Base-by-base conservation (phyloP, 371 early-diverging fungal genomes). In the Choanephora cucurbitarum region DNA sequence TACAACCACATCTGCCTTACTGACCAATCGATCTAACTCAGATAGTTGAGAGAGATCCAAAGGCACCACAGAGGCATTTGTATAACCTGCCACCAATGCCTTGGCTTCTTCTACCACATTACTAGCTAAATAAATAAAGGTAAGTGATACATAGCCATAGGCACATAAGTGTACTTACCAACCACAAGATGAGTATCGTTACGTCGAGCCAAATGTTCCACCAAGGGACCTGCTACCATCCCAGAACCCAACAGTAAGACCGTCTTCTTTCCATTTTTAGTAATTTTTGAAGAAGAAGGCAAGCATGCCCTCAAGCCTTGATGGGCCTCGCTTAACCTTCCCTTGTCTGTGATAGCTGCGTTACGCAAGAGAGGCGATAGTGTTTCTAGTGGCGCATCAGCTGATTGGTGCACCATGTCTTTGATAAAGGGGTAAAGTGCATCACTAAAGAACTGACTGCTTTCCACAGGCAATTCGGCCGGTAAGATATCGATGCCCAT, bases 401-500 rank as follows among this genome's bases (percentile, higher is more conserved):
- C 48, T 40, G 60, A 56, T 41, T 52, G 21, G 13, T 28, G 33
- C 71, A 92, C 92, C 82, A 95, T 64, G 44, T 93, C 91, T 72
- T 84, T 85, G 49, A 95, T 70, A 50, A 83, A 84, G 9, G 95
- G 95, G 57, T 84, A 89, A 13, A 98, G 79, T 5, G 91, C 78
- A 49, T 88, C 78, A 61, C 95, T 90, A 70, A 98, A 98, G 72
- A 92, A 89, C 60, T 91, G 76, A 66, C 94, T 93, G 47, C 97
- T 91, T 67, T 97, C 98, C 17, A 91, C 62, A 7, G 98, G 97
- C 49, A 98, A 76, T 69, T 98, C 97, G 1, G 97, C 92, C 5
- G 98, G 98, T 34, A 98, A 73, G 58, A 94, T 98, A 66, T 98
- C 98, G 24, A 98, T 91, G 5, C 96, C 93, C 90, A 96, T 92